Base-by-base conservation (phyloP, 2,329 filamentous ascomycete species). In the Blumeria hordei region DNA sequence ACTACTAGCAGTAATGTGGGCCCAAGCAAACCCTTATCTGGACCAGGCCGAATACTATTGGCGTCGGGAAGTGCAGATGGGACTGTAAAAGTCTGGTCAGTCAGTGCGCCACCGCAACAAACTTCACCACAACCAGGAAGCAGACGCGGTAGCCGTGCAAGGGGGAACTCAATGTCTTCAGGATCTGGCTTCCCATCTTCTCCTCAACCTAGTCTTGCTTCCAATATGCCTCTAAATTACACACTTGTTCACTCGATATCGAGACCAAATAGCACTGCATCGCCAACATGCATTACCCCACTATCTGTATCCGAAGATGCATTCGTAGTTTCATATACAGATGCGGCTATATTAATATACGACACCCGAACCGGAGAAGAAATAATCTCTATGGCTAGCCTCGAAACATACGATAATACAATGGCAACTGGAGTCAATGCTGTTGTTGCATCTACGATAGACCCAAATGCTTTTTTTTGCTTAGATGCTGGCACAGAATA, bases 141-240 rank as follows among this genome's bases (percentile, higher is more conserved):
- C 32, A 74, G 85, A 61, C 76, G 85, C 63, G 80, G 78, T 43
- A 85, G 88, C 21, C 85, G 87, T 61, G 80, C 88, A 55, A 76
- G 90, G 58, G 88, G 84, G 56, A 88, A 95, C 68, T 94, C 88
- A 28, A 92, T 95, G 70, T 94, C 88, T 54, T 94, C 88, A 14
- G 90, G 90, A 44, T 94, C 86, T 53, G 88, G 85, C 57, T 94
- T 94, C 70, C 84, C 88, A 56, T 90, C 80, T 59, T 87, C 85
- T 10, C 90, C 90, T 2, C 90, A 95, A 66, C 87, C 90, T 6
- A 94, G 82, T 58, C 80, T 85, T 51, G 87, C 88, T 6, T 88
- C 85, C 18, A 81, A 78, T 58, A 92, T 85, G 1, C 85, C 88
- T 0, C 96, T 96, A 71, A 76, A 88, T 63, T 82, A 92, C 65